Percentiles rank a stretch among this genome's conserved stretches.
phyloP scores from a whole-genome alignment of 441 rosid genomes.

The Gossypium schwendimanii region DNA sequence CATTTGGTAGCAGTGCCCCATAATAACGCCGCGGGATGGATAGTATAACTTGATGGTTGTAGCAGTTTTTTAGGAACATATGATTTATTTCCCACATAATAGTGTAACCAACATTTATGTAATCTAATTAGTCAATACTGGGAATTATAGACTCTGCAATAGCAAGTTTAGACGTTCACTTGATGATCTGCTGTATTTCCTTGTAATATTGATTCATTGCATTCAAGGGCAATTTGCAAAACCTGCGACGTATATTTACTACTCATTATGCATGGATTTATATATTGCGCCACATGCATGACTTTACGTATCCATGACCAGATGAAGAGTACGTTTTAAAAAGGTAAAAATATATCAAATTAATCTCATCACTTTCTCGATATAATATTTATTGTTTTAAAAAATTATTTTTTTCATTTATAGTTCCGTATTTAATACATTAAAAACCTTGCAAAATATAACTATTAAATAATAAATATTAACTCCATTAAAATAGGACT shows the following conservation, averaged over 20 bases:
- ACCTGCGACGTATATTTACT: background rate
- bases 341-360: background rate
- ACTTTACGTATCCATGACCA: background rate
- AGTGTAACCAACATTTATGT: slow-evolving; percentile 4
- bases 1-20: slow-evolving; percentile 28
- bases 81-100: background rate
- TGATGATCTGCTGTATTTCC: background rate
- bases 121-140: slow-evolving; percentile 9
- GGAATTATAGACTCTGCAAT: slow-evolving; percentile 3
- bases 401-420: background rate
- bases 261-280: background rate
- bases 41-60: background rate
- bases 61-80: slow-evolving; percentile 4
- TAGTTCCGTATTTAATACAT: background rate
- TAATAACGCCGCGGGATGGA: slow-evolving; percentile 8
- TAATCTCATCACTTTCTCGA: background rate
- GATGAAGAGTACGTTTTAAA: background rate
- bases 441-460: background rate
- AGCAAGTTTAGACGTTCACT: background rate
- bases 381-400: background rate
- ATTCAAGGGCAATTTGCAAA: background rate
- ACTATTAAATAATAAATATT: background rate
- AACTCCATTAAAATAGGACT: too few species aligned
- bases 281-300: background rate
- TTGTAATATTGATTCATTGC: background rate